phyloP scores from a whole-genome alignment of 2,329 filamentous ascomycete species.

The Aureobasidium vineae region DNA sequence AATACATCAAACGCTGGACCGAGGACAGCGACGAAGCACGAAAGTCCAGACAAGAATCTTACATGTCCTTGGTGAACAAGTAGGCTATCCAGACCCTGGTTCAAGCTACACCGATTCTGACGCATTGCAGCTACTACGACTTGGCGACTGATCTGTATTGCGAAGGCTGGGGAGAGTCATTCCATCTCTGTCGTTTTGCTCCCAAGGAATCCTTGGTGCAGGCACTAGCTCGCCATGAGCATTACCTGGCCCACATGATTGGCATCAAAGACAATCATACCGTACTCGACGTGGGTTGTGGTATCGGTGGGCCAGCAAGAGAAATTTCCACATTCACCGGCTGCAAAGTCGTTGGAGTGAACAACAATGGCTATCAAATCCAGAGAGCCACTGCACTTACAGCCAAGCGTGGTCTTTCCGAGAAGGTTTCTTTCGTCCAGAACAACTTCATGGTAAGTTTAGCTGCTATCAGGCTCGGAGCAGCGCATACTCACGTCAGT shows the following conservation, averaged over 20 bases:
- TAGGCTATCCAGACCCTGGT: conserved; percentile 39
- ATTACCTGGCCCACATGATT: conserved; percentile 91
- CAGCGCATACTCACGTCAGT: background rate
- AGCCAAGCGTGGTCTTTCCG: conserved; percentile 70
- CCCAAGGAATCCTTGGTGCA: conserved; percentile 82
- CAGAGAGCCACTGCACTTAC: conserved; percentile 84
- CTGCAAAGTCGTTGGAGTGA: conserved; percentile 83
- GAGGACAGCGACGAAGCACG: conserved; percentile 85
- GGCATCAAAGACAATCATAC: conserved; percentile 80
- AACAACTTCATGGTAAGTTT: conserved; percentile 82
- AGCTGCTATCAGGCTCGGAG: background rate
- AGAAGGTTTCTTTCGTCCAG: conserved; percentile 84
- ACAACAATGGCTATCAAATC: conserved; percentile 99
- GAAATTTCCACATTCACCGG: conserved; percentile 96
- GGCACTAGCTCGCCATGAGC: conserved; percentile 93
- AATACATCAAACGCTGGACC: conserved; percentile 96
- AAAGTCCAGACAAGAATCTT: conserved; percentile 72
- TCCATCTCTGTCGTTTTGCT: conserved; percentile 96
- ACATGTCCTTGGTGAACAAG: conserved; percentile 82
- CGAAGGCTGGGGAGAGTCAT: conserved; percentile 92
- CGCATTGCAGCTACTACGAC: conserved; percentile 69
- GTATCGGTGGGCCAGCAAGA: conserved; percentile 89
- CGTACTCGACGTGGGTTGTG: conserved; percentile 96
- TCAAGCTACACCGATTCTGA: conserved; percentile 48
- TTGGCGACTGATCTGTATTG: conserved; percentile 61